Evolutionary conservation across 1,139 yeast species (phyloP).

Genomic region (Saccharomycopsis hybrid): DNA sequence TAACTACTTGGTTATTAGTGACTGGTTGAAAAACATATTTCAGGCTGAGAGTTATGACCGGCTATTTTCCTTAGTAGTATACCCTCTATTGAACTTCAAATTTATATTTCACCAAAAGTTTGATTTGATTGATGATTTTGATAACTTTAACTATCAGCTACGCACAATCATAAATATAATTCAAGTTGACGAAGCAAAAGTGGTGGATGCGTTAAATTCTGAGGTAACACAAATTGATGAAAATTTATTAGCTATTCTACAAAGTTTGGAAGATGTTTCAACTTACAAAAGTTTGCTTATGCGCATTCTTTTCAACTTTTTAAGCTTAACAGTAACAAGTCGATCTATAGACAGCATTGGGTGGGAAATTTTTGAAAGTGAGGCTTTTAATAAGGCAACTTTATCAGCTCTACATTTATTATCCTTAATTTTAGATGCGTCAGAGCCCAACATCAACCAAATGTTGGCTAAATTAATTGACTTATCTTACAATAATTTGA

Average conservation of each 20-base stretch:
- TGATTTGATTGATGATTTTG: constrained; percentile 46
- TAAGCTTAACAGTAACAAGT: constrained; percentile 28
- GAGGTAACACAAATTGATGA: constrained; percentile 48
- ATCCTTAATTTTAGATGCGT: constrained; percentile 45
- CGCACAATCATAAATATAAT: constrained; percentile 47
- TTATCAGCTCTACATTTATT: constrained; percentile 37
- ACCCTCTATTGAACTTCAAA: constrained; percentile 25
- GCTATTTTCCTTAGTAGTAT: constrained; percentile 43
- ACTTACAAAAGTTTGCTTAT: constrained; percentile 56
- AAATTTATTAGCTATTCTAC: constrained; percentile 30
- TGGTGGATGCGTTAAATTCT: constrained; percentile 43
- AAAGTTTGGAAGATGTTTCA: constrained; percentile 33
- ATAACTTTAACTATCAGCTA: constrained; percentile 51
- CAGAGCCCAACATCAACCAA: constrained; percentile 44
- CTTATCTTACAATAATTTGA: constrained; percentile 29
- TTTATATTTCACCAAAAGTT: constrained; percentile 23
- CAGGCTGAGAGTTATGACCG: constrained; percentile 52
- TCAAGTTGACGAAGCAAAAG: constrained; percentile 35
- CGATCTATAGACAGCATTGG: constrained; percentile 25
- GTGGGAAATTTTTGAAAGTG: constrained; percentile 27
- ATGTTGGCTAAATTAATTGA: constrained; percentile 32
- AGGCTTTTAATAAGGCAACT: constrained; percentile 30
- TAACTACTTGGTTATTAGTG: constrained; percentile 40
- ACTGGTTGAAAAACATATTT: constrained; percentile 51
- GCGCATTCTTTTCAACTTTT: constrained; percentile 41